phyloP scores from a whole-genome alignment of 495 filamentous ascomycete species.

The Podospora comata region DNA sequence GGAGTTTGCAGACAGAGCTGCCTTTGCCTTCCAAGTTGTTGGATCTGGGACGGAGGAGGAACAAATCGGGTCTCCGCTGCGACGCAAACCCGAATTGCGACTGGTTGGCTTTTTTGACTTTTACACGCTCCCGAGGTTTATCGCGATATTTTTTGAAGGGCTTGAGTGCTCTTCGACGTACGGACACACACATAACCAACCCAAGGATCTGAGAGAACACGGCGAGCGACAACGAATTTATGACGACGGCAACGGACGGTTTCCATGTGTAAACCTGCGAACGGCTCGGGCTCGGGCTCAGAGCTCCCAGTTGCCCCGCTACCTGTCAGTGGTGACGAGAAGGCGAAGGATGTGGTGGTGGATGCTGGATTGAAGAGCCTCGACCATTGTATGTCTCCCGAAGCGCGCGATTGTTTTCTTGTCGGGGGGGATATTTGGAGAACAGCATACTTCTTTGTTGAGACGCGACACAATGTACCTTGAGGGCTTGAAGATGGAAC shows the following conservation, averaged over 20 bases:
- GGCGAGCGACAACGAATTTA: constrained; percentile 10
- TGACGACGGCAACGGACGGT: constrained; percentile 10
- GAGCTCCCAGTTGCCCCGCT: constrained; percentile 24
- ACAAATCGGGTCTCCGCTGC: neutral
- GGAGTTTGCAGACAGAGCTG: neutral
- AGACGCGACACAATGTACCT: constrained; percentile 2
- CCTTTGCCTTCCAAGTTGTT: neutral
- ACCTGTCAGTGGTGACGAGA: constrained; percentile 20
- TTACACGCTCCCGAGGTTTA: neutral
- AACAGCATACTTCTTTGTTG: neutral
- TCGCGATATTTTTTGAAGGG: neutral
- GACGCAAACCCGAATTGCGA: neutral
- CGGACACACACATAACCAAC: neutral
- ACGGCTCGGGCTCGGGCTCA: constrained; percentile 33
- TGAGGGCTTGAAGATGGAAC: neutral
- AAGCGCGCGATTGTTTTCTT: neutral
- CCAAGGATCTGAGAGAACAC: neutral
- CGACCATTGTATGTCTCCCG: constrained; percentile 64
- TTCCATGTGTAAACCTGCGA: constrained; percentile 27
- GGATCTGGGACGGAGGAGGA: neutral
- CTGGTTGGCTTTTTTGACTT: neutral
- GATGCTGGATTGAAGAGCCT: constrained; percentile 72
- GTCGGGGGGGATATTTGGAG: neutral
- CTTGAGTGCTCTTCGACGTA: neutral
- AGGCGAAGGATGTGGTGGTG: constrained; percentile 40